Evolutionary conservation across 179 eudicot species (phyloP).

Genomic region (Carnegiea gigantea): DNA sequence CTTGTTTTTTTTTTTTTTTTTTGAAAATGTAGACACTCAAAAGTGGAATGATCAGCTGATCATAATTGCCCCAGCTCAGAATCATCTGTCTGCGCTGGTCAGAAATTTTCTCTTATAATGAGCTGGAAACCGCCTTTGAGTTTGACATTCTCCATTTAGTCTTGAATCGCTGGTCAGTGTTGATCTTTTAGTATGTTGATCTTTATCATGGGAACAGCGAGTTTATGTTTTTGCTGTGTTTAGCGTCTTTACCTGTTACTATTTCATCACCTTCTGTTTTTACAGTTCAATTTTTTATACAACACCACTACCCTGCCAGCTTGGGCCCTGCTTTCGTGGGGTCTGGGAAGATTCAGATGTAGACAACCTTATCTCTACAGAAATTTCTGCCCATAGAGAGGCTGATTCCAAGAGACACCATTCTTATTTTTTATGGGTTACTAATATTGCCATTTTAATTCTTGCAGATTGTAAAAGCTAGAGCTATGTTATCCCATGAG

Average conservation of each 20-base stretch:
- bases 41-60: background rate
- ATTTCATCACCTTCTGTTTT: background rate
- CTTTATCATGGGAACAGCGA: background rate
- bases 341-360: too few relatives aligned
- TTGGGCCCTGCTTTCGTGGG: too few relatives aligned
- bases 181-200: background rate
- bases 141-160: background rate
- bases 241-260: background rate
- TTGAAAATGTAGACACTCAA: background rate
- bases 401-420: too few relatives aligned
- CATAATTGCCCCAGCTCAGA: background rate
- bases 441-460: conserved; percentile 7
- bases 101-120: background rate
- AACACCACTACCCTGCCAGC: too few relatives aligned
- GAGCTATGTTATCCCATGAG: conserved; percentile 65
- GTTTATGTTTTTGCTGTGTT: background rate
- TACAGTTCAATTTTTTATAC: background rate
- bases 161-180: too few relatives aligned
- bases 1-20: too few relatives aligned
- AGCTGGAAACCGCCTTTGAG: background rate
- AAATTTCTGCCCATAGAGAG: too few relatives aligned
- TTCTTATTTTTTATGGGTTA: background rate
- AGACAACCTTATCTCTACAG: too few relatives aligned
- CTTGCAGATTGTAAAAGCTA: conserved; percentile 78
- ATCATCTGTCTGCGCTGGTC: background rate